These are phyloP conservation scores for Schwanniomyces polymorphus DNA, from an alignment of 805 yeast species.

Conservation along the genomic window DNA sequence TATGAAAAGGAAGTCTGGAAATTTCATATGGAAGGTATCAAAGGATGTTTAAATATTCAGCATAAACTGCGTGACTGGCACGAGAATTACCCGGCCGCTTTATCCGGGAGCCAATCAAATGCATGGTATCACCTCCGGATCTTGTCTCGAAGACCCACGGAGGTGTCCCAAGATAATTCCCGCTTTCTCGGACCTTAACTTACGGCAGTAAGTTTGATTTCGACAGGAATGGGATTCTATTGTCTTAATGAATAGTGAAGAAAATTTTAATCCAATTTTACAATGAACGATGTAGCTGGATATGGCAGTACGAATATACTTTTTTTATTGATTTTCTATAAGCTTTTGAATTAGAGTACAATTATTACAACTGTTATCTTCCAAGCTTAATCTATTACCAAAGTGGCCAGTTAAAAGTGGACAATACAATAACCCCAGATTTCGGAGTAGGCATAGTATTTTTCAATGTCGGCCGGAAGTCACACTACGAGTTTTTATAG, in stretches of 20 bases:
- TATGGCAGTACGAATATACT: too few relatives aligned
- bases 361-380: neutral
- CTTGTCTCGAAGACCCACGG: neutral
- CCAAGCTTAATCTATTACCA: conserved; percentile 12
- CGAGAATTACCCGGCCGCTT: conserved; percentile 4
- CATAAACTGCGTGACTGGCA: conserved; percentile 7
- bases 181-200: conserved; percentile 2
- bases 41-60: conserved; percentile 7
- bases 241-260: neutral
- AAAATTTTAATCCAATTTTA: neutral
- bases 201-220: neutral
- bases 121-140: conserved; percentile 2
- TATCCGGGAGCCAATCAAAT: conserved; percentile 5
- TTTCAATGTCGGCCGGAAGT: neutral
- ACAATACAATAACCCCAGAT: conserved; percentile 8
- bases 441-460: conserved; percentile 6
- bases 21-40: conserved; percentile 1
- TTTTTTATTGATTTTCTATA: too few relatives aligned
- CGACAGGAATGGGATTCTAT: neutral
- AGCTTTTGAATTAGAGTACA: too few relatives aligned
- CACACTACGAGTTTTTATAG: neutral
- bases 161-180: neutral
- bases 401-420: conserved; percentile 1
- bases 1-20: conserved; percentile 1
- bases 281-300: neutral